These are phyloP conservation scores for Closterium sp. DNA, from an alignment of 139 green algal genomes.

Conservation along the genomic window DNA sequence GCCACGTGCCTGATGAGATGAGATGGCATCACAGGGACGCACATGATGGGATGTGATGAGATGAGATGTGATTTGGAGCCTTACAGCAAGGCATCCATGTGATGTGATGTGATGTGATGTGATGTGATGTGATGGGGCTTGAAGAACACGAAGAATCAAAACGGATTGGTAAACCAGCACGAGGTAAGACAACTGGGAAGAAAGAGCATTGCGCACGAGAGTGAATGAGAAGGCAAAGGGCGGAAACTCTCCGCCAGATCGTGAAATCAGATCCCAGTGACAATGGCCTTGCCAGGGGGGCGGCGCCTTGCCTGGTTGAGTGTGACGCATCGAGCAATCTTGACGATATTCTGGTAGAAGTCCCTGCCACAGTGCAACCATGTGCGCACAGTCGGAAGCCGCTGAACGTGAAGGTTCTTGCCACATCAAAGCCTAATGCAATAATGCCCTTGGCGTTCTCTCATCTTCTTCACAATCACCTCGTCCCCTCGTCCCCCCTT, in stretches of 20 bases:
- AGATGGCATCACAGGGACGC: neutral
- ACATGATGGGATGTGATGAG: neutral
- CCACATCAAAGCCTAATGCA: conserved; percentile 93
- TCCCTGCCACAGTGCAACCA: conserved; percentile 15
- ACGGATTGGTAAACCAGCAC: too few relatives aligned
- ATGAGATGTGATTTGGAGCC: neutral
- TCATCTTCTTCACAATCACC: too few relatives aligned
- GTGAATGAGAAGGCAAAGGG: too few relatives aligned
- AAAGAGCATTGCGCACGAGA: too few relatives aligned
- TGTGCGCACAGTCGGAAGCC: neutral
- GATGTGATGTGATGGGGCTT: neutral
- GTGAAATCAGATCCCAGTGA: too few relatives aligned
- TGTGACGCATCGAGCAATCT: conserved; percentile 83
- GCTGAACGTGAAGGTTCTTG: too few relatives aligned
- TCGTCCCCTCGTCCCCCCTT: too few relatives aligned
- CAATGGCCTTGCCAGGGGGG: too few relatives aligned
- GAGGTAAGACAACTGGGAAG: too few relatives aligned
- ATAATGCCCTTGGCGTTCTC: conserved; percentile 73
- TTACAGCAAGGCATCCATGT: too few relatives aligned
- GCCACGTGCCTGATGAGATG: conserved; percentile 54
- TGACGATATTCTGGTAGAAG: conserved; percentile 92
- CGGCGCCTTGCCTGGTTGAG: conserved; percentile 78
- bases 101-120: neutral
- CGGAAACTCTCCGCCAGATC: too few relatives aligned
- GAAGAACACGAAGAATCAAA: too few relatives aligned